Conservation (phyloP, 371 early-diverging fungal species). For the Mucor plumbeus region DNA sequence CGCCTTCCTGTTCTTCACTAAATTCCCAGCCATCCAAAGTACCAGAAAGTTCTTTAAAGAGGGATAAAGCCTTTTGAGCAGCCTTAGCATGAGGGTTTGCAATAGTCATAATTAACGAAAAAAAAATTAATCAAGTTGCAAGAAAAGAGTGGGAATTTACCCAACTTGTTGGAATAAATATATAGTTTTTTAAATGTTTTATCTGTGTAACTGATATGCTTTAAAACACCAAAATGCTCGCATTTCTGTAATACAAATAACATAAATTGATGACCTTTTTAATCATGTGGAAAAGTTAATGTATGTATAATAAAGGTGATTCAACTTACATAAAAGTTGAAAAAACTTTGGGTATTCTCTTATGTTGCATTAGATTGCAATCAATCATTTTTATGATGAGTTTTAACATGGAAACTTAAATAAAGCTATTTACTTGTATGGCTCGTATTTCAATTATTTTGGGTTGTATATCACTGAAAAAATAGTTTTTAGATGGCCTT, state of each 20-base stretch:
- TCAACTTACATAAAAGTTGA: no score
- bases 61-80: conserved; percentile 20
- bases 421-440: no score
- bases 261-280: neutral
- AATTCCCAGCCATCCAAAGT: conserved; percentile 35
- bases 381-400: no score
- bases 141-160: neutral
- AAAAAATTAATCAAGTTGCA: neutral
- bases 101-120: conserved; percentile 18
- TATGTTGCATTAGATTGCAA: no score
- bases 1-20: conserved; percentile 27
- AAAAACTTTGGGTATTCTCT: no score
- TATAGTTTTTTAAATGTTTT: neutral
- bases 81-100: conserved; percentile 30
- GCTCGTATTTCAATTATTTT: no score
- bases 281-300: neutral
- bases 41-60: conserved; percentile 29
- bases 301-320: neutral
- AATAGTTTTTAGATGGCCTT: no score
- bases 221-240: neutral
- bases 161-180: neutral
- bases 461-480: no score
- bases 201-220: neutral
- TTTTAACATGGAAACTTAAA: no score
- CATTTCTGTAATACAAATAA: neutral